Evolutionary conservation across 805 yeast species (phyloP).

Genomic region (Helenozyma rhizophorensis): DNA sequence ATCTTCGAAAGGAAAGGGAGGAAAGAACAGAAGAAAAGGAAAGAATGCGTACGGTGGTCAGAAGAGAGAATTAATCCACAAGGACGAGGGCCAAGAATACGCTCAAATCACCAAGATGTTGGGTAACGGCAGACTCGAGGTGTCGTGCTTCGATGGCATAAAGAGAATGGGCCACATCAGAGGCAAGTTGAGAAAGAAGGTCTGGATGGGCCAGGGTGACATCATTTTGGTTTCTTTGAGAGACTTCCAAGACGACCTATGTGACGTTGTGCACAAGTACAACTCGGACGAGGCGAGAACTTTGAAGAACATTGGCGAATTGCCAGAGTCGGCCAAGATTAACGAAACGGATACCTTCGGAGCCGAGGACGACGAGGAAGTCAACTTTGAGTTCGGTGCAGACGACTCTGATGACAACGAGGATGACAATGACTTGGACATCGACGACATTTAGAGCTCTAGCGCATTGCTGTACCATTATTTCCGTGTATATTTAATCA

Average conservation of each 20-base stretch:
- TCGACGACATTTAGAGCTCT: slow-evolving; percentile 75
- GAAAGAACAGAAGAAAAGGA: slow-evolving; percentile 96
- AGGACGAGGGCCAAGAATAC: slow-evolving; percentile 97
- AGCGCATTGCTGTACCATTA: slow-evolving; percentile 3
- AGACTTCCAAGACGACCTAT: slow-evolving; percentile 97
- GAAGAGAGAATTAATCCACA: slow-evolving; percentile 88
- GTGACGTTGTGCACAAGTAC: slow-evolving; percentile 96
- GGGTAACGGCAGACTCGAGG: slow-evolving; percentile 97
- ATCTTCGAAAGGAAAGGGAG: slow-evolving; percentile 76
- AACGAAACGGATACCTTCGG: slow-evolving; percentile 97
- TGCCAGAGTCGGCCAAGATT: slow-evolving; percentile 95
- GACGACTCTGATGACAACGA: slow-evolving; percentile 79
- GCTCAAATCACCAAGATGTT: slow-evolving; percentile 98
- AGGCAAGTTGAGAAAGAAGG: slow-evolving; percentile 98
- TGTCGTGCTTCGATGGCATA: slow-evolving; percentile 88
- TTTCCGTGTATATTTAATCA: slow-evolving; percentile 1
- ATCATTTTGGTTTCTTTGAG: slow-evolving; percentile 92
- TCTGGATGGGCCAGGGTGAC: slow-evolving; percentile 99
- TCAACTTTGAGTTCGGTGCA: slow-evolving; percentile 96
- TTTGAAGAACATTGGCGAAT: slow-evolving; percentile 90
- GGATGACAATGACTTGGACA: slow-evolving; percentile 71
- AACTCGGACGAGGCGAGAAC: slow-evolving; percentile 98
- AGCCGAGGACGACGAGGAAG: slow-evolving; percentile 94
- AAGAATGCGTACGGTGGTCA: slow-evolving; percentile 88
- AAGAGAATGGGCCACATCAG: slow-evolving; percentile 96